These are phyloP conservation scores for Pythium phragmiticola DNA, from an alignment of 352 stramenopile species.

Conservation along the genomic window DNA sequence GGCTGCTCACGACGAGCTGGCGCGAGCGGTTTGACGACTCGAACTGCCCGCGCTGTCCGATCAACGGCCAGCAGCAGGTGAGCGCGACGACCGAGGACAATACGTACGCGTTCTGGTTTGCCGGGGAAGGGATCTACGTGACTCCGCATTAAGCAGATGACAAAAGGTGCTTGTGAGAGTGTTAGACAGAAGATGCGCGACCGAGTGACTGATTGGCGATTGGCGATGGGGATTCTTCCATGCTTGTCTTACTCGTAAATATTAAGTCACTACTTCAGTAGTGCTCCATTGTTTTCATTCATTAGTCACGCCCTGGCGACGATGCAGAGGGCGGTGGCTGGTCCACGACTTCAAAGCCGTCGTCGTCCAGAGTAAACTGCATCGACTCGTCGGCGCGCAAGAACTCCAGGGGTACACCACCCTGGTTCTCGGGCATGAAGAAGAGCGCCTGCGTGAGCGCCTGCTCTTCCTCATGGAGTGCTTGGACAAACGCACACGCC, in stretches of 20 bases:
- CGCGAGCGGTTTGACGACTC: constrained; percentile 65
- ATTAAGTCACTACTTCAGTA: constrained; percentile 1
- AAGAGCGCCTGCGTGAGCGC: constrained; percentile 59
- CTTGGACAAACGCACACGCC: constrained; percentile 47
- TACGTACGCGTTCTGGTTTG: constrained; percentile 73
- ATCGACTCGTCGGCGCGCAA: constrained; percentile 67
- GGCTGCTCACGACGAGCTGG: constrained; percentile 51
- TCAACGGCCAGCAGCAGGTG: constrained; percentile 86
- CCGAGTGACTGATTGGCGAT: not conserved
- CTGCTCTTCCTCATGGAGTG: constrained; percentile 48
- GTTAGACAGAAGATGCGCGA: too few species aligned
- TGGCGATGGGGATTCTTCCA: not conserved
- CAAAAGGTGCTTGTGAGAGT: too few species aligned
- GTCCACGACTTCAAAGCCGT: constrained; percentile 79
- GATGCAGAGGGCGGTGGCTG: not conserved
- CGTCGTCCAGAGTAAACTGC: constrained; percentile 77
- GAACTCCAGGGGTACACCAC: constrained; percentile 67
- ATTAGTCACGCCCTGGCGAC: not conserved
- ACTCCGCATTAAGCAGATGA: constrained; percentile 11
- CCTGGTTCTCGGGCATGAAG: constrained; percentile 69
- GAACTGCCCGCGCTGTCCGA: constrained; percentile 80
- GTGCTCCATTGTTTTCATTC: not conserved
- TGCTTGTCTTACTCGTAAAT: constrained; percentile 6
- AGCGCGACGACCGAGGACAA: constrained; percentile 47
- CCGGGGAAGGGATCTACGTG: constrained; percentile 82